Base-by-base conservation (phyloP, 345 rosid genomes). In the Eucalyptus coolabah region DNA sequence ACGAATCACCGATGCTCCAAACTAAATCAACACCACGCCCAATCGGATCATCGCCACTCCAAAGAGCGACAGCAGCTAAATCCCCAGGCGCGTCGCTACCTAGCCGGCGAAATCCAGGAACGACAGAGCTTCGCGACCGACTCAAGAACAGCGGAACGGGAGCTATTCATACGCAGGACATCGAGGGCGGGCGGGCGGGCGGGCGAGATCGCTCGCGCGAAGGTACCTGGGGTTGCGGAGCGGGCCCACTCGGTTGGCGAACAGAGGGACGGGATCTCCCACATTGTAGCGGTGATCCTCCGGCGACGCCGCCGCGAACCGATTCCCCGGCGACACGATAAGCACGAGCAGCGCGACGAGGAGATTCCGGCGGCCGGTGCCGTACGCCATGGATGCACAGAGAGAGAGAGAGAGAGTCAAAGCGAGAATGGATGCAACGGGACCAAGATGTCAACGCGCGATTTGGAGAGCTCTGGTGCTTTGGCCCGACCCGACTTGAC, bases 171-270 rank as follows among this genome's bases (percentile, higher is more conserved):
- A 86, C 30, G 87, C 87, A 28, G 87, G 50, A 19, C 51, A 49
- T 45, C 53, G 87, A 85, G 49, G 49, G 49, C 49, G 49, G 49
- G 49, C 12, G 49, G 49, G 49, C 19, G 53, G 30, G 87, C 40
- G 13, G 44, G 77, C 19, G 34, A 87, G 80, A 30, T 16, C 30
- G 17, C 56, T 86, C 67, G 42, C 18, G 50, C 11, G 50, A 86
- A 26, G 45, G 59, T 86, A 95, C 98, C 97, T 95, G 92, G 98
- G 99, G 91, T 95, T 97, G 93, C 94, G 92, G 86, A 96, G 93
- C 59, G 98, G 98, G 67, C 97, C 98, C 56, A 94, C 94, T 93
- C 94, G 95, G 95, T 96, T 97, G 92, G 92, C 98, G 91, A 94
- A 95, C 17, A 96, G 90, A 87, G 97, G 98, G 87, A 96, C 97